phyloP scores from a whole-genome alignment of 371 early-diverging fungal species.

The Mucor irregularis region DNA sequence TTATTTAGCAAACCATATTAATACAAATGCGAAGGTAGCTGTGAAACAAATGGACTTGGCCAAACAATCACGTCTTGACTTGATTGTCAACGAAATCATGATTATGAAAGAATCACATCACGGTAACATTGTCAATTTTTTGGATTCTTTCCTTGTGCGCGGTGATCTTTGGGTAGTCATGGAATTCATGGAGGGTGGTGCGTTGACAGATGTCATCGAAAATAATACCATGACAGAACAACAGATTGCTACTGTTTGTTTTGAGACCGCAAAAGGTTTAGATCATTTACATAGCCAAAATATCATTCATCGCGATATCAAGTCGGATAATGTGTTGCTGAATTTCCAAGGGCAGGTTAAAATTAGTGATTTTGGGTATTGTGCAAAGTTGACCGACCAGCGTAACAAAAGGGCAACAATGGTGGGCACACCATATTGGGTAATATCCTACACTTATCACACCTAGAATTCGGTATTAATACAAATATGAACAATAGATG shows the following conservation, averaged over 20 bases:
- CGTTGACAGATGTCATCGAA: slow-evolving; percentile 95
- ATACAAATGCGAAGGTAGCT: slow-evolving; percentile 76
- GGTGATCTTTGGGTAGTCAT: slow-evolving; percentile 96
- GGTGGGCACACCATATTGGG: slow-evolving; percentile 94
- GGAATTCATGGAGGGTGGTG: slow-evolving; percentile 98
- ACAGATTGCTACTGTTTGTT: slow-evolving; percentile 89
- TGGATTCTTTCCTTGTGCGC: slow-evolving; percentile 86
- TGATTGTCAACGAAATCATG: slow-evolving; percentile 95
- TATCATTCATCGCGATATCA: slow-evolving; percentile 92
- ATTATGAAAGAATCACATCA: slow-evolving; percentile 97
- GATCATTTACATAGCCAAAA: slow-evolving; percentile 78
- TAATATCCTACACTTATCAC: not conserved
- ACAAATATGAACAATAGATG: slow-evolving; percentile 50
- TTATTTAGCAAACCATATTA: slow-evolving; percentile 74
- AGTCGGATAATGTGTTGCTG: slow-evolving; percentile 84
- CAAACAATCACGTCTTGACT: slow-evolving; percentile 90
- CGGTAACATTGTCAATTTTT: slow-evolving; percentile 94
- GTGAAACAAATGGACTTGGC: slow-evolving; percentile 96
- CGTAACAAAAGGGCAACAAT: slow-evolving; percentile 79
- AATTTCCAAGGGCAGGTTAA: slow-evolving; percentile 82
- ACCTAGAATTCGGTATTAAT: not conserved
- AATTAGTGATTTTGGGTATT: slow-evolving; percentile 91
- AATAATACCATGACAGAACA: slow-evolving; percentile 84
- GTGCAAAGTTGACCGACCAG: slow-evolving; percentile 80
- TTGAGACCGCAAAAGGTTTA: slow-evolving; percentile 76